Conservation (phyloP, 2,329 filamentous ascomycete species). For the Tricladium varicosporioides region DNA sequence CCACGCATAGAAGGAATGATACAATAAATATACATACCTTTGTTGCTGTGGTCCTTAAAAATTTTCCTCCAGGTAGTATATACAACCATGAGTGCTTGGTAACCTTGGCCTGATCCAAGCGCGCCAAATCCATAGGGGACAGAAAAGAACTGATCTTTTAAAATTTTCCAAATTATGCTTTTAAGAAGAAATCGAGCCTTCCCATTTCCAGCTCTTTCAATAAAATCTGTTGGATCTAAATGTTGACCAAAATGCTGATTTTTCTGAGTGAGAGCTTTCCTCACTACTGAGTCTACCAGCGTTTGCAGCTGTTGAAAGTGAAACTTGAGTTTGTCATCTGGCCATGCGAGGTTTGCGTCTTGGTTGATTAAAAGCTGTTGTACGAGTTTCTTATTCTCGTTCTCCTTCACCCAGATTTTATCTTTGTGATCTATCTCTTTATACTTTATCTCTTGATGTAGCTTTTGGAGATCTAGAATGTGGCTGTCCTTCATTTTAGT, state of each 20-base stretch:
- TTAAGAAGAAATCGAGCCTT: constrained; percentile 3
- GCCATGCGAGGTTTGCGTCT: constrained; percentile 1
- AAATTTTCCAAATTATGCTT: constrained; percentile 1
- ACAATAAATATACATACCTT: too few species aligned
- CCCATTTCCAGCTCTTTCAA: not conserved
- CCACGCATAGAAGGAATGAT: too few species aligned
- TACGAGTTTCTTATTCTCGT: not conserved
- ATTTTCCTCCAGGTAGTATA: constrained; percentile 2
- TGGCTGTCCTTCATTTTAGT: too few species aligned
- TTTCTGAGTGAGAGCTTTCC: not conserved
- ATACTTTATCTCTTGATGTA: too few species aligned
- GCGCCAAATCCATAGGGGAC: constrained; percentile 6
- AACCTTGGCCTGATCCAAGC: not conserved
- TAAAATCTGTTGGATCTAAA: constrained; percentile 1
- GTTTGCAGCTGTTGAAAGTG: constrained; percentile 6
- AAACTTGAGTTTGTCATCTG: constrained; percentile 6
- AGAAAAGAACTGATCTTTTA: constrained; percentile 8
- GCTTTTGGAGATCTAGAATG: too few species aligned
- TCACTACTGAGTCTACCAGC: not conserved
- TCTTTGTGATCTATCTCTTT: too few species aligned
- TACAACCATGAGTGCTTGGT: not conserved
- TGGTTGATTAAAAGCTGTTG: constrained; percentile 4
- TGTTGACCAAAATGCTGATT: not conserved
- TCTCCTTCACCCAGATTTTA: not conserved
- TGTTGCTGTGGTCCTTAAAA: not conserved